phyloP scores from a whole-genome alignment of 169 alveolate species.

The Plasmodium yoelii region DNA sequence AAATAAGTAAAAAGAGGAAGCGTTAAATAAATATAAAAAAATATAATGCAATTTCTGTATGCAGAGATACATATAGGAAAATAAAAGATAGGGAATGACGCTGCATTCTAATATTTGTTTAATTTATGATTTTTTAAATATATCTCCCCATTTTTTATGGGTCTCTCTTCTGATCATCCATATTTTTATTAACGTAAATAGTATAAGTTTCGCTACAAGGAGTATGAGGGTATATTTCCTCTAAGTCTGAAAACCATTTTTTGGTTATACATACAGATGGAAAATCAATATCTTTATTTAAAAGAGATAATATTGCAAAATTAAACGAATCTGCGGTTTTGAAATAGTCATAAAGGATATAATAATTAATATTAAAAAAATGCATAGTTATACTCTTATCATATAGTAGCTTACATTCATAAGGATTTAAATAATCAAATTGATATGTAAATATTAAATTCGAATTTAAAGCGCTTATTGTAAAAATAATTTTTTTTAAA shows the following conservation, averaged over 20 bases:
- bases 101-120: no score
- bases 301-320: constrained; percentile 42
- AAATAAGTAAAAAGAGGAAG: no score
- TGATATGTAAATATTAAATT: constrained; percentile 23
- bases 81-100: no score
- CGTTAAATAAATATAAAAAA: no score
- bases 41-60: no score
- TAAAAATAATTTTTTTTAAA: constrained; percentile 43
- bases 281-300: constrained; percentile 51
- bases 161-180: neutral
- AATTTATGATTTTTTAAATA: no score
- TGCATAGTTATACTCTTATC: constrained; percentile 48
- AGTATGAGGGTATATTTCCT: constrained; percentile 45
- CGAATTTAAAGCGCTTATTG: constrained; percentile 61
- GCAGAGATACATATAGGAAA: no score
- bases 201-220: constrained; percentile 11
- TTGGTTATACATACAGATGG: constrained; percentile 44
- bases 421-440: constrained; percentile 64
- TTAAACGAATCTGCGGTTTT: constrained; percentile 49
- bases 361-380: constrained; percentile 57
- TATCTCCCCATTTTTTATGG: neutral
- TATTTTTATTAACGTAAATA: constrained; percentile 31
- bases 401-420: constrained; percentile 49
- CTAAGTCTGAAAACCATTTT: constrained; percentile 41
- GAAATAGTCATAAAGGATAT: constrained; percentile 58